phyloP scores from a whole-genome alignment of 1,284 basidiomycete genomes.

The Fistulina hepatica region DNA sequence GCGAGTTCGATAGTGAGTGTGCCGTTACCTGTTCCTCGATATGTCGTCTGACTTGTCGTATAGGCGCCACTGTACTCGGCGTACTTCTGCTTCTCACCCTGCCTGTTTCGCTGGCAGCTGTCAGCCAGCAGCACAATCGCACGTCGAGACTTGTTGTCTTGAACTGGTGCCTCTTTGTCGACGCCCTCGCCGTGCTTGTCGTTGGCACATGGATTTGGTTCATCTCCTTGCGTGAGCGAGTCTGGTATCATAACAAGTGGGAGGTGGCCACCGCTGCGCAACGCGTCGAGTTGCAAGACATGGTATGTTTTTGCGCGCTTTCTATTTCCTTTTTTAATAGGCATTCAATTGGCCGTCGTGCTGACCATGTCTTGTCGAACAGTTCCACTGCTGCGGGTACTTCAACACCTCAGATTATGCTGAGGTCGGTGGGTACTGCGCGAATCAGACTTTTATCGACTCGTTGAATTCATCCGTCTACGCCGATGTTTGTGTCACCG shows the following conservation, averaged over 20 bases:
- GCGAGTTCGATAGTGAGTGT: conserved; percentile 52
- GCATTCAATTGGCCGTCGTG: not conserved
- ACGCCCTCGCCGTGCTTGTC: conserved; percentile 46
- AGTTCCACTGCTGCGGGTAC: conserved; percentile 80
- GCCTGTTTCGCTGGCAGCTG: conserved; percentile 54
- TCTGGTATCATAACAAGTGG: conserved; percentile 55
- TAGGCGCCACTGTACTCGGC: conserved; percentile 65
- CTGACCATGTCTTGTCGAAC: conserved; percentile 4
- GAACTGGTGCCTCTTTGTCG: conserved; percentile 59
- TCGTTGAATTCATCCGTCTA: conserved; percentile 30
- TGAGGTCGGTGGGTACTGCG: conserved; percentile 56
- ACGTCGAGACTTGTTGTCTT: conserved; percentile 58
- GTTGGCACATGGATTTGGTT: conserved; percentile 71
- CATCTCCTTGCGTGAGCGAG: conserved; percentile 60
- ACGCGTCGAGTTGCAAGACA: conserved; percentile 58
- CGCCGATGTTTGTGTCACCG: conserved; percentile 54
- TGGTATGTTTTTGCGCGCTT: conserved; percentile 31
- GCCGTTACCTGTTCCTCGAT: not conserved
- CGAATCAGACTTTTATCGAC: conserved; percentile 37
- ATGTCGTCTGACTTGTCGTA: conserved; percentile 2
- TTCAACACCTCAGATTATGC: conserved; percentile 52
- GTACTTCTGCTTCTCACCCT: conserved; percentile 59
- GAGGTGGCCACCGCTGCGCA: conserved; percentile 31
- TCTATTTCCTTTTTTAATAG: too few species aligned
- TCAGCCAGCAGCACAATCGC: conserved; percentile 58